Evolutionary conservation across 495 filamentous ascomycete species (phyloP), one percentile per base, ranked within the genome.

Genomic region (Trichoderma asperelloides): DNA sequence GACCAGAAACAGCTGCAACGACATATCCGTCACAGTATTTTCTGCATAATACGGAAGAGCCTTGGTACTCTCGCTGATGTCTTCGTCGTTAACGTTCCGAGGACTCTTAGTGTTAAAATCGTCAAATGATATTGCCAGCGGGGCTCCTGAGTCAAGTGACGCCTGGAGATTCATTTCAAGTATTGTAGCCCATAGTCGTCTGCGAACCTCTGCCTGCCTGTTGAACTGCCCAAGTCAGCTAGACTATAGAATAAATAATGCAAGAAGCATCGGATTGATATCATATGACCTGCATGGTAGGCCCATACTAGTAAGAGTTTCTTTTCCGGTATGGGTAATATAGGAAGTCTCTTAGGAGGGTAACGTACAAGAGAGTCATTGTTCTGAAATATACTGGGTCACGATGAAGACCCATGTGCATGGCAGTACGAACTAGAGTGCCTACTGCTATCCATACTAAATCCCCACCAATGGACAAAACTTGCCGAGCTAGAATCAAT

Each of bases 121-220:
- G 11, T 77, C 71, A 16, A 70, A 68, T 0, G 79, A 78, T 18
- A 88, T 80, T 66, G 77, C 76, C 0, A 85, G 84, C 0, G 80
- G 77, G 72, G 85, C 82, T 0, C 79, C 86, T 0, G 82, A 79
- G 60, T 86, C 84, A 2, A 88, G 68, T 1, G 83, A 82, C 0
- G 86, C 78, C 69, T 88, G 86, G 2, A 87, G 69, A 64, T 76
- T 75, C 33, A 89, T 69, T 66, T 90, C 87, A 21, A 89, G 70
- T 30, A 90, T 82, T 4, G 86, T 88, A 16, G 80, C 80, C 87
- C 87, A 90, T 3, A 89, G 66, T 25, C 87, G 75, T 62, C 87
- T 80, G 3, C 86, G 83, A 30, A 86, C 64, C 68, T 89, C 86
- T 5, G 77, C 78, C 67, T 83, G 47, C 9, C 33, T 37, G 80